Evolutionary conservation across 2,329 filamentous ascomycete species (phyloP).

Genomic region (Phialophora macrospora): DNA sequence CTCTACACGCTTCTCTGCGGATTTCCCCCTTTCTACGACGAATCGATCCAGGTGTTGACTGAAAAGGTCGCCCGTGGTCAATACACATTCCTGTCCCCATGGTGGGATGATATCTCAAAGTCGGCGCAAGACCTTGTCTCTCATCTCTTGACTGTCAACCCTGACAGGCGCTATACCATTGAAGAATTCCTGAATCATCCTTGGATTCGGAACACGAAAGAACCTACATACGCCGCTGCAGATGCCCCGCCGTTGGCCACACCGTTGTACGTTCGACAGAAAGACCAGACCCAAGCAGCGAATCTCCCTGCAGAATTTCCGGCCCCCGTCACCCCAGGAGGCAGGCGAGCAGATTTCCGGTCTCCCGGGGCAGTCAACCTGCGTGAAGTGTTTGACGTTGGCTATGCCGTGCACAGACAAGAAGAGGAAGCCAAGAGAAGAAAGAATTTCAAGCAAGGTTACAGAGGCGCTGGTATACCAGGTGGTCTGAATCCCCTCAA

Average conservation of each 20-base stretch:
- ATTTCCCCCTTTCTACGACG: conserved; percentile 95
- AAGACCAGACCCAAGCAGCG: conserved; percentile 55
- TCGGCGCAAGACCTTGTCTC: conserved; percentile 92
- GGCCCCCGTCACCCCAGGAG: conserved; percentile 56
- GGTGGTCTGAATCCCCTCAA: conserved; percentile 70
- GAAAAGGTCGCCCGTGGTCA: conserved; percentile 97
- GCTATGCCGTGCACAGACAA: conserved; percentile 95
- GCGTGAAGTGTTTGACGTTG: conserved; percentile 95
- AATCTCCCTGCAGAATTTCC: conserved; percentile 59
- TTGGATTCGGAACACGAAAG: conserved; percentile 78
- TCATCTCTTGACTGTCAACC: conserved; percentile 91
- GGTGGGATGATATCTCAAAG: conserved; percentile 99
- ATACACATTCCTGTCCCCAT: conserved; percentile 96
- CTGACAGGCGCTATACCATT: conserved; percentile 93
- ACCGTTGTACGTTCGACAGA: conserved; percentile 64
- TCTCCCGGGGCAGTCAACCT: conserved; percentile 94
- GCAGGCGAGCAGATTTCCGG: conserved; percentile 83
- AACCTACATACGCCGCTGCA: conserved; percentile 68
- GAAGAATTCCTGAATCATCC: conserved; percentile 91
- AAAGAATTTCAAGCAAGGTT: conserved; percentile 77
- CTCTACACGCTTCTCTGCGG: conserved; percentile 96
- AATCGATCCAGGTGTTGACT: conserved; percentile 94
- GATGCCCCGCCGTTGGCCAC: conserved; percentile 76
- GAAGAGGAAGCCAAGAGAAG: conserved; percentile 93
- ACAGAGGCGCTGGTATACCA: conserved; percentile 59